phyloP scores from a whole-genome alignment of 176 grass and related monocot genomes.

The Eragrostis curvula region DNA sequence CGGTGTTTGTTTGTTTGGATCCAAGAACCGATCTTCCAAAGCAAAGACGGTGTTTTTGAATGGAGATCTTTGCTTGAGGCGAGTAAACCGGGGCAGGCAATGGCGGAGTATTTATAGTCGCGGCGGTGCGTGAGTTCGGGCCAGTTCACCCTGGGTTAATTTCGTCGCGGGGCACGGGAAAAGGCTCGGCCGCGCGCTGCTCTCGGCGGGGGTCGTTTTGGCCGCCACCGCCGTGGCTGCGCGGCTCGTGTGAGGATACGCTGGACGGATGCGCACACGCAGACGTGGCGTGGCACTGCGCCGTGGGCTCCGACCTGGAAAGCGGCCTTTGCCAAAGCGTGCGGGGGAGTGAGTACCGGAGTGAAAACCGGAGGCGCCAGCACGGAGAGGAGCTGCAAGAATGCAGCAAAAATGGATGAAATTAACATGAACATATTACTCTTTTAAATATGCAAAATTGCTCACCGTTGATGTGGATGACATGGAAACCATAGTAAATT shows the following conservation, averaged over 20 bases:
- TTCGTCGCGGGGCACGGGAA: conserved; percentile 12
- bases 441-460: too few species aligned
- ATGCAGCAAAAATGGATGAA: too few species aligned
- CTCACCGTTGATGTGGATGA: too few species aligned
- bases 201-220: neutral
- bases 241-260: neutral
- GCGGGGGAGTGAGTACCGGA: neutral
- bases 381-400: too few species aligned
- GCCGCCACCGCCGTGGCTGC: neutral
- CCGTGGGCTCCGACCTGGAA: neutral
- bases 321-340: neutral
- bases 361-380: neutral
- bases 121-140: conserved; percentile 26
- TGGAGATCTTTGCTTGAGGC: conserved; percentile 9
- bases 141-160: conserved; percentile 58
- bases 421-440: too few species aligned
- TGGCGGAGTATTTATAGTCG: conserved; percentile 54
- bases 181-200: conserved; percentile 43
- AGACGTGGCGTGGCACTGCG: neutral
- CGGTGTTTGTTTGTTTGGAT: conserved; percentile 6
- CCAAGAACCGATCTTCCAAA: conserved; percentile 22
- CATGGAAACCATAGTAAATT: neutral
- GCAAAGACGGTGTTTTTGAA: conserved; percentile 28
- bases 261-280: neutral
- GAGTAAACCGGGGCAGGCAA: conserved; percentile 40